Evolutionary conservation across 257 asterid genomes (phyloP).

Genomic region (Solanum chmielewskii): DNA sequence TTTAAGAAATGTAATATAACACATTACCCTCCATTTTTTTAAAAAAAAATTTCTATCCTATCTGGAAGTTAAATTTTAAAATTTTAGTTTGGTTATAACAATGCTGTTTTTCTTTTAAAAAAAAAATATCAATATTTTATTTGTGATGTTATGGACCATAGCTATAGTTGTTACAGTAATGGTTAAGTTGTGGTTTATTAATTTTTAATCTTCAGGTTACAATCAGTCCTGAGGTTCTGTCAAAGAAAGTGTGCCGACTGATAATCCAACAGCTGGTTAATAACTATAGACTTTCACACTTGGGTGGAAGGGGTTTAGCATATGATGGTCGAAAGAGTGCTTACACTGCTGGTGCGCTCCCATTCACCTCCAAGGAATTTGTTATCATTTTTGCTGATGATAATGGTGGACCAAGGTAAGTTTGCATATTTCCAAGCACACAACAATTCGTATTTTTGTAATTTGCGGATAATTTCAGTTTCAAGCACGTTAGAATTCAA

Average conservation of each 20-base stretch:
- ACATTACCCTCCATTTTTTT: neutral
- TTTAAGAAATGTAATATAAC: neutral
- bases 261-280: conserved; percentile 28
- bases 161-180: neutral
- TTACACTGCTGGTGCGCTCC: conserved; percentile 58
- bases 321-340: conserved; percentile 73
- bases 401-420: conserved; percentile 23
- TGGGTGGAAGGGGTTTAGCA: conserved; percentile 37
- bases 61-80: neutral
- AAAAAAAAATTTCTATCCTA: neutral
- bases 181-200: neutral
- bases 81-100: neutral
- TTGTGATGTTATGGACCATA: neutral
- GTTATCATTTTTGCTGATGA: conserved; percentile 25
- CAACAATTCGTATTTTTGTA: neutral
- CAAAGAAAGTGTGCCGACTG: conserved; percentile 39
- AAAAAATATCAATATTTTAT: neutral
- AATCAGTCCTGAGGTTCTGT: conserved; percentile 49
- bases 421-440: neutral
- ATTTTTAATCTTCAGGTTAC: conserved; percentile 29
- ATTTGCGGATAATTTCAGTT: neutral
- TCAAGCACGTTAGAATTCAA: neutral
- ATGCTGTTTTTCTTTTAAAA: neutral
- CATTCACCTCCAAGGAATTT: conserved; percentile 58
- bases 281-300: conserved; percentile 10